Percentiles rank a stretch among this genome's conserved stretches.
phyloP scores from a whole-genome alignment of 164 flowering plant species.

The Liquidambar formosana region DNA sequence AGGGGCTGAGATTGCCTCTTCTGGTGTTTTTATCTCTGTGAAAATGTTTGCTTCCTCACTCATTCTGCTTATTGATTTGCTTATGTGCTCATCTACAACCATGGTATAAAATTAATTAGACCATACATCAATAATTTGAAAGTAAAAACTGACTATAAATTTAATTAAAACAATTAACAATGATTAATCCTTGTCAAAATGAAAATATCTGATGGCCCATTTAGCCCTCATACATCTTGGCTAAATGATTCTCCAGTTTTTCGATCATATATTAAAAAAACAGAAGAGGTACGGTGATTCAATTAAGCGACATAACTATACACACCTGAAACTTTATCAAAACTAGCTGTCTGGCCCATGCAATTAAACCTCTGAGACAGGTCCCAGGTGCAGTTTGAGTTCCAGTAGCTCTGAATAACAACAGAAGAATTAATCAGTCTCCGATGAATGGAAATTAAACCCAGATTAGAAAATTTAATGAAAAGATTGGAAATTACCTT shows the following conservation, averaged over 20 bases:
- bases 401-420: conserved; percentile 28
- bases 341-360: conserved; percentile 18
- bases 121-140: no score
- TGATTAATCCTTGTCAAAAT: no score
- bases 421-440: neutral
- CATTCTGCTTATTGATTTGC: conserved; percentile 20
- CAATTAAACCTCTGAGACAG: conserved; percentile 23
- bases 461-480: neutral
- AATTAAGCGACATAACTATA: neutral
- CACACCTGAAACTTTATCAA: conserved; percentile 25
- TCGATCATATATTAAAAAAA: no score
- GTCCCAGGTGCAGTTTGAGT: conserved; percentile 23
- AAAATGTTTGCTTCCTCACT: conserved; percentile 23
- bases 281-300: no score
- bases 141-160: no score
- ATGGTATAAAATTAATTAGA: no score
- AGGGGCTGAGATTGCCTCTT: conserved; percentile 26
- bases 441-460: neutral
- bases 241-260: no score
- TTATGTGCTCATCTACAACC: conserved; percentile 27
- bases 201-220: no score
- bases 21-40: conserved; percentile 25
- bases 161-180: neutral
- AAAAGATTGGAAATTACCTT: conserved; percentile 19
- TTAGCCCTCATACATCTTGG: no score